Percentiles rank a stretch among this genome's conserved stretches.
Conservation (phyloP, 2,329 filamentous ascomycete species). For the Colletotrichum cuscutae region DNA sequence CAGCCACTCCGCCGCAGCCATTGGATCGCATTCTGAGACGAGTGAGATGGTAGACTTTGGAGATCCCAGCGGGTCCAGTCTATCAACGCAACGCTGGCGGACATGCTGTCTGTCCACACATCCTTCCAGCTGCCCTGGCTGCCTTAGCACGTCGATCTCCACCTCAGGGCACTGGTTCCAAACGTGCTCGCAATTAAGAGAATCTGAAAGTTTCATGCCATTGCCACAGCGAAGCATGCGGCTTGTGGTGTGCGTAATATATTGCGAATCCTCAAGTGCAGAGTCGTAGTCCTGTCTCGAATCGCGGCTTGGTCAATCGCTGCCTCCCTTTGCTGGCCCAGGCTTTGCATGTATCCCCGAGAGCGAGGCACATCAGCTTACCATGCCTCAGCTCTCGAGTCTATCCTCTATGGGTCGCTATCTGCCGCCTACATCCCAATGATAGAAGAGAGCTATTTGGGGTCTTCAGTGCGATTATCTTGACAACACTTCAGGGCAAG, state of each 20-base stretch:
- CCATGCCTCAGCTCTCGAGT: not conserved
- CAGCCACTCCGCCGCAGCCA: not conserved
- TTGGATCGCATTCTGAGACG: conserved; percentile 19
- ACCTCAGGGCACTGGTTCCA: not conserved
- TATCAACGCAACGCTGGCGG: not conserved
- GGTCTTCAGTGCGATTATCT: not conserved
- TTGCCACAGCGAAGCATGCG: not conserved
- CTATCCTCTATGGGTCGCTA: too few relatives aligned
- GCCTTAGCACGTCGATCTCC: not conserved
- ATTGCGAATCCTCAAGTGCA: not conserved
- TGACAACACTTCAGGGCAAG: not conserved
- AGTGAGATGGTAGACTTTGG: not conserved
- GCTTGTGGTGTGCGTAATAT: not conserved
- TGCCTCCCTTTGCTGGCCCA: not conserved
- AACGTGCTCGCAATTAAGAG: not conserved
- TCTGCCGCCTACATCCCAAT: not conserved
- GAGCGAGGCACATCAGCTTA: not conserved
- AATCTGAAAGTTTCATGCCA: not conserved
- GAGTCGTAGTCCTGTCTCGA: not conserved
- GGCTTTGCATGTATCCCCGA: not conserved
- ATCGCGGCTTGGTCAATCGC: not conserved
- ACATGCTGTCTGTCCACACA: not conserved
- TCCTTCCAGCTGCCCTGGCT: not conserved
- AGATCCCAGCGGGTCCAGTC: not conserved
- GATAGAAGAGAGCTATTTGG: not conserved